Conservation (phyloP, 495 filamentous ascomycete species). For the Aspergillus bridgeri region DNA sequence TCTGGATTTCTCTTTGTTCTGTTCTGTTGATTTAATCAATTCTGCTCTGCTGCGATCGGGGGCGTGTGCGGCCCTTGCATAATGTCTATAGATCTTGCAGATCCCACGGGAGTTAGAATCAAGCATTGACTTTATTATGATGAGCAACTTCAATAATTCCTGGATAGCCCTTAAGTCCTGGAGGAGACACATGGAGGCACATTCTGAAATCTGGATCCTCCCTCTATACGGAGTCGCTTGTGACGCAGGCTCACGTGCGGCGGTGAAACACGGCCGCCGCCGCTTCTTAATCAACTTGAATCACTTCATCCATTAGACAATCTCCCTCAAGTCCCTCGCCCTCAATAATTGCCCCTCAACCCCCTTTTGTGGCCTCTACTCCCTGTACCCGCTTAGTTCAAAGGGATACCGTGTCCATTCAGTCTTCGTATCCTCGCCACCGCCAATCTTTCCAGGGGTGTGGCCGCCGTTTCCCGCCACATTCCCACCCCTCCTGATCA, state of each 20-base stretch:
- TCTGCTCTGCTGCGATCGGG: conserved; percentile 29
- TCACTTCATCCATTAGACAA: not conserved
- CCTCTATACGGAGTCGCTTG: not conserved
- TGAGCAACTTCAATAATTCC: too few relatives aligned
- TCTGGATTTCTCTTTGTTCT: conserved; percentile 21
- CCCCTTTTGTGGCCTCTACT: not conserved
- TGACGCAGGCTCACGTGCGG: conserved; percentile 19
- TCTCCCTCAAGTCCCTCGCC: not conserved
- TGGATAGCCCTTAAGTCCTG: too few relatives aligned
- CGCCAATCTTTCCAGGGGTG: conserved; percentile 1
- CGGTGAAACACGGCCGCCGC: conserved; percentile 13
- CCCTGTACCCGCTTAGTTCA: not conserved
- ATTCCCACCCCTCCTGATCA: not conserved
- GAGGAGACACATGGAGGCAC: too few relatives aligned
- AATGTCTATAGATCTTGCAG: conserved; percentile 6
- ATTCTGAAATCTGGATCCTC: too few relatives aligned
- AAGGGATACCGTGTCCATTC: not conserved
- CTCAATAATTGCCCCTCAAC: not conserved
- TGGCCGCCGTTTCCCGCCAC: not conserved
- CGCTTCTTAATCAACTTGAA: conserved; percentile 2
- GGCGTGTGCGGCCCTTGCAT: conserved; percentile 38
- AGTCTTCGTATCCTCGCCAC: not conserved
- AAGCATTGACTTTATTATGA: not conserved
- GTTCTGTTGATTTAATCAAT: too few relatives aligned
- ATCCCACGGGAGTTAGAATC: not conserved